Percentiles rank a stretch among this genome's conserved stretches.
Conservation (phyloP, 148 eudicot species). For the Rheum nobile region DNA sequence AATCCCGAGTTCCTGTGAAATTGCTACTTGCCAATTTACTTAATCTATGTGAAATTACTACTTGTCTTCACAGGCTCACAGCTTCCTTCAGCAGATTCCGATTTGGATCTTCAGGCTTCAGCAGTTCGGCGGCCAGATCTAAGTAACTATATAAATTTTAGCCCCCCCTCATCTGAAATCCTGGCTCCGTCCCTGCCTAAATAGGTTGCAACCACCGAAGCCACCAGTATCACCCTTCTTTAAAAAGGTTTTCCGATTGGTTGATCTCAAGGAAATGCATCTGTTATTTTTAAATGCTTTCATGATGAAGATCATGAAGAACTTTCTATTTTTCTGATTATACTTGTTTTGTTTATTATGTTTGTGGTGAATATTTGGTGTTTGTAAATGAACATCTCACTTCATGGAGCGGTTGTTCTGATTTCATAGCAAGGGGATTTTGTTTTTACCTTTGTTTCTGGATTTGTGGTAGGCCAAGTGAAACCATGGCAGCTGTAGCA, state of each 20-base stretch:
- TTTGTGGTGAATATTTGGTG: not conserved
- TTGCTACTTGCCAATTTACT: no score
- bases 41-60: no score
- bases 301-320: not conserved
- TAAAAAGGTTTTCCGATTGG: not conserved
- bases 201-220: not conserved
- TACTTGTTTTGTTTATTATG: not conserved
- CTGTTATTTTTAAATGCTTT: not conserved
- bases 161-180: no score
- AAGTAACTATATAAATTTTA: no score
- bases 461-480: slow-evolving; percentile 2
- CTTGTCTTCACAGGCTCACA: no score
- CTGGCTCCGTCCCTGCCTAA: not conserved
- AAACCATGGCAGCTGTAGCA: slow-evolving; percentile 14
- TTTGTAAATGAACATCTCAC: not conserved
- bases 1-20: no score
- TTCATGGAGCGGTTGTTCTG: not conserved
- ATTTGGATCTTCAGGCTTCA: no score
- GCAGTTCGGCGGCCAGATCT: no score
- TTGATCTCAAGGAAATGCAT: not conserved
- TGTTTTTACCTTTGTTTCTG: not conserved
- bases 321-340: not conserved
- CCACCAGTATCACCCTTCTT: no score
- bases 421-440: not conserved
- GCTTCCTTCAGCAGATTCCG: no score